Evolutionary conservation across 495 filamentous ascomycete species (phyloP).

Genomic region (Aspergillus diversus): DNA sequence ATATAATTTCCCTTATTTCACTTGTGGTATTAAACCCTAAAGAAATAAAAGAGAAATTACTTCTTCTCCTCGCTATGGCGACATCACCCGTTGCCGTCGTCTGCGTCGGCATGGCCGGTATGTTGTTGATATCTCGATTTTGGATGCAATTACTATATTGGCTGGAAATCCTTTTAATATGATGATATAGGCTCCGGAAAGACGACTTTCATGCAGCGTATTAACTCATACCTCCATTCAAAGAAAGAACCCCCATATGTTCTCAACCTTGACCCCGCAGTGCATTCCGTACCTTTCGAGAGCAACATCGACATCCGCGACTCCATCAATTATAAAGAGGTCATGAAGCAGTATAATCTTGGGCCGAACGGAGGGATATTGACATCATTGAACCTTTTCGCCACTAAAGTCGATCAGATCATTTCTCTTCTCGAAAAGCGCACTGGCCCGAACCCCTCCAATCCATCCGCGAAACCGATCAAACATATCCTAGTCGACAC

Average conservation of each 20-base stretch:
- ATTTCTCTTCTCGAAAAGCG: constrained; percentile 88
- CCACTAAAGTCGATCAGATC: constrained; percentile 97
- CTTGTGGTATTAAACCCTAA: too few species aligned
- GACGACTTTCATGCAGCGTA: constrained; percentile 98
- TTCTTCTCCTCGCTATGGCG: constrained; percentile 39
- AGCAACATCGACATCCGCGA: constrained; percentile 99
- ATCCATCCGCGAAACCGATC: constrained; percentile 65
- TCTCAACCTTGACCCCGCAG: constrained; percentile 95
- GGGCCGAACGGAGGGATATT: constrained; percentile 98
- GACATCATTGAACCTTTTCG: constrained; percentile 93
- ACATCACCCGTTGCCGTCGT: constrained; percentile 73
- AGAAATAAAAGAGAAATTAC: neutral
- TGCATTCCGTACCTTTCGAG: constrained; percentile 94
- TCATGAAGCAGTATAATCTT: constrained; percentile 98
- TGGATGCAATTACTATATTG: neutral
- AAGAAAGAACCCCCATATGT: constrained; percentile 68
- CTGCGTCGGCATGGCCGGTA: constrained; percentile 95
- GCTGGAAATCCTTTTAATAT: constrained; percentile 10
- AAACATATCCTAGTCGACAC: constrained; percentile 91
- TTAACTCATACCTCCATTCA: constrained; percentile 39
- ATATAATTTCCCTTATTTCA: too few species aligned
- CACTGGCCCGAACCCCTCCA: constrained; percentile 63
- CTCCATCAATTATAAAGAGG: constrained; percentile 98
- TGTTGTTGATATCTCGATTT: constrained; percentile 9
- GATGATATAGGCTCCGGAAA: constrained; percentile 79